Conservation (phyloP, 345 rosid species). For the Nephelium lappaceum region DNA sequence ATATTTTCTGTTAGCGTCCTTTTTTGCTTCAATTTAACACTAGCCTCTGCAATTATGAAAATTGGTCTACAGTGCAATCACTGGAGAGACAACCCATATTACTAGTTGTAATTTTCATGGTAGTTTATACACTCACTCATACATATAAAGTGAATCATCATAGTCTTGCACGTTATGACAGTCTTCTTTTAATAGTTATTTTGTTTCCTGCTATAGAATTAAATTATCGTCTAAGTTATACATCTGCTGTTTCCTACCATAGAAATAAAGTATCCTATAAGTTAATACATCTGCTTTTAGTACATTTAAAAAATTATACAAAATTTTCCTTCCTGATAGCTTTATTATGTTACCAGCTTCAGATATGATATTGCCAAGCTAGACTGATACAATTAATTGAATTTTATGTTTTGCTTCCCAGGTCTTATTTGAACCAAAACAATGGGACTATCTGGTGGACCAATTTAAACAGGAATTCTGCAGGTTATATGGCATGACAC, state of each 20-base stretch:
- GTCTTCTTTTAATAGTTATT: not conserved
- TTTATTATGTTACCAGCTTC: conserved; percentile 3
- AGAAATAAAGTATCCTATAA: not conserved
- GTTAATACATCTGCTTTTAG: not conserved
- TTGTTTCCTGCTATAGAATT: not conserved
- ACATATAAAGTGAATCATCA: not conserved
- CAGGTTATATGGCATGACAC: conserved; percentile 93
- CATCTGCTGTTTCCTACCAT: not conserved
- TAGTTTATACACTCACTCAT: not conserved
- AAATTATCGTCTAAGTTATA: not conserved
- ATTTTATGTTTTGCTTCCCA: conserved; percentile 34
- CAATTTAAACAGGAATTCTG: conserved; percentile 93
- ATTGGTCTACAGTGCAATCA: conserved; percentile 1
- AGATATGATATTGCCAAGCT: not conserved
- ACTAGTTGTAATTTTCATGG: not conserved
- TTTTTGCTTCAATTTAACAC: not conserved
- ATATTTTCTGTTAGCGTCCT: not conserved
- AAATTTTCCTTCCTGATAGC: not conserved
- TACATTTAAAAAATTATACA: not conserved
- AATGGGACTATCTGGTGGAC: conserved; percentile 90
- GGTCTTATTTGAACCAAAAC: conserved; percentile 84
- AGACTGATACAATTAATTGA: not conserved
- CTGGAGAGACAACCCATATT: not conserved
- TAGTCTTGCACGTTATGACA: not conserved
- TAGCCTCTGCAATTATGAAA: not conserved